A percentile compares a stretch with the other conserved stretches of the same genome.
Conservation (phyloP, 2,329 filamentous ascomycete species). For the Paracoccidioides lutzii region DNA sequence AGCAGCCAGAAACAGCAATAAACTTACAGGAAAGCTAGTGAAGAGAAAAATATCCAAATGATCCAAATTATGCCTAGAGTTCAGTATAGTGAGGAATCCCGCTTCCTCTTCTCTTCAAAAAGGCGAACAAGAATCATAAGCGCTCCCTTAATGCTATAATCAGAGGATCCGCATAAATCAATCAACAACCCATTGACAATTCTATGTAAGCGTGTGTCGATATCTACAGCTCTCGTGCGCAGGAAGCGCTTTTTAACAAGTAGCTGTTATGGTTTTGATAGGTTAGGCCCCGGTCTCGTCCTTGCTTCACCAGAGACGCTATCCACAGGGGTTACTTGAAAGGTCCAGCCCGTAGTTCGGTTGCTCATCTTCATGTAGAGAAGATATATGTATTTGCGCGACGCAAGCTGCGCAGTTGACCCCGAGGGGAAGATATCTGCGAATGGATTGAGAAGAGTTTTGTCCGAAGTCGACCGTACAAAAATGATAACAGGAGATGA, state of each 20-base stretch:
- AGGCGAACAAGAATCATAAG: slow-evolving; percentile 27
- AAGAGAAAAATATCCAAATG: neutral
- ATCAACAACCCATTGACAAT: slow-evolving; percentile 27
- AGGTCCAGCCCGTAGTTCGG: slow-evolving; percentile 11
- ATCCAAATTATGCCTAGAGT: neutral
- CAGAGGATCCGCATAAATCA: slow-evolving; percentile 23
- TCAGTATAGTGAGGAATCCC: neutral
- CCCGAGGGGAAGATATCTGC: slow-evolving; percentile 25
- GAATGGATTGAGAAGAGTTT: slow-evolving; percentile 22
- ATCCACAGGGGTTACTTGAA: slow-evolving; percentile 11
- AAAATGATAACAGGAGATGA: slow-evolving; percentile 29
- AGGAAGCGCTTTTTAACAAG: slow-evolving; percentile 21
- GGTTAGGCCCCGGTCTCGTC: slow-evolving; percentile 22
- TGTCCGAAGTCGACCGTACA: slow-evolving; percentile 26
- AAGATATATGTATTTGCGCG: slow-evolving; percentile 26
- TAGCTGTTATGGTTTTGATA: slow-evolving; percentile 16
- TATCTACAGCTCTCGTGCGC: slow-evolving; percentile 19
- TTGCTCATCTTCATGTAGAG: slow-evolving; percentile 18
- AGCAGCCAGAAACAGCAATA: neutral
- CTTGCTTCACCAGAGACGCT: slow-evolving; percentile 23
- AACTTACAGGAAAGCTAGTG: neutral
- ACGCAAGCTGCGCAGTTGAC: slow-evolving; percentile 24
- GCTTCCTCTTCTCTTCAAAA: slow-evolving; percentile 20
- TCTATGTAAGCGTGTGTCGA: slow-evolving; percentile 20
- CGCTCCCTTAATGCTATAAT: slow-evolving; percentile 25